Conservation (phyloP, 495 filamentous ascomycete species). For the Penicillium argentinense region DNA sequence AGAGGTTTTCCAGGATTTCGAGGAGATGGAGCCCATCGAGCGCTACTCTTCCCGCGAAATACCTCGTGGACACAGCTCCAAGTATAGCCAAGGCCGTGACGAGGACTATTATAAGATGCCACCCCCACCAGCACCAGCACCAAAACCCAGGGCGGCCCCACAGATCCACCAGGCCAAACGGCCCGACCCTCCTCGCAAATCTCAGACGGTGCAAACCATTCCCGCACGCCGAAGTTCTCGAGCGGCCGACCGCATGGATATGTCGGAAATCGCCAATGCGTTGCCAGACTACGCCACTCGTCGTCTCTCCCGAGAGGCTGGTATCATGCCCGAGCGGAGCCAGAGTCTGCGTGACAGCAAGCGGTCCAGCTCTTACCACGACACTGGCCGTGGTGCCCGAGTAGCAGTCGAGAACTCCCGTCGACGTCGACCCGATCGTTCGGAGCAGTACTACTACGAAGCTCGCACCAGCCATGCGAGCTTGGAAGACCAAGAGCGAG, state of each 20-base stretch:
- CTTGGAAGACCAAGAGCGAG: slow-evolving; percentile 29
- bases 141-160: slow-evolving; percentile 31
- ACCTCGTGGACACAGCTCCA: slow-evolving; percentile 8
- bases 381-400: slow-evolving; percentile 27
- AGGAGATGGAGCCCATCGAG: slow-evolving; percentile 31
- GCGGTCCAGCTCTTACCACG: slow-evolving; percentile 35
- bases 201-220: slow-evolving; percentile 24
- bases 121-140: slow-evolving; percentile 35
- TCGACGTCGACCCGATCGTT: slow-evolving; percentile 26
- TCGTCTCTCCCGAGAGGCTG: slow-evolving; percentile 27
- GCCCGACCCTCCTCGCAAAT: slow-evolving; percentile 30
- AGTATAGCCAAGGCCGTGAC: slow-evolving; percentile 24
- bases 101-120: slow-evolving; percentile 47
- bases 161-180: slow-evolving; percentile 39
- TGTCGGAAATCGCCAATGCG: slow-evolving; percentile 31
- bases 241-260: slow-evolving; percentile 23
- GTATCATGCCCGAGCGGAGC: slow-evolving; percentile 33
- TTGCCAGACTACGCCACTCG: slow-evolving; percentile 32
- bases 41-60: slow-evolving; percentile 10
- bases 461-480: slow-evolving; percentile 17
- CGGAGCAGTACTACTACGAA: slow-evolving; percentile 30
- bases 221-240: slow-evolving; percentile 33
- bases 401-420: slow-evolving; percentile 36
- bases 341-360: slow-evolving; percentile 31
- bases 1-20: slow-evolving; percentile 22